These are phyloP conservation scores for Cladophialophora bantiana DNA, from an alignment of 2,329 filamentous ascomycete genomes.

Conservation along the genomic window DNA sequence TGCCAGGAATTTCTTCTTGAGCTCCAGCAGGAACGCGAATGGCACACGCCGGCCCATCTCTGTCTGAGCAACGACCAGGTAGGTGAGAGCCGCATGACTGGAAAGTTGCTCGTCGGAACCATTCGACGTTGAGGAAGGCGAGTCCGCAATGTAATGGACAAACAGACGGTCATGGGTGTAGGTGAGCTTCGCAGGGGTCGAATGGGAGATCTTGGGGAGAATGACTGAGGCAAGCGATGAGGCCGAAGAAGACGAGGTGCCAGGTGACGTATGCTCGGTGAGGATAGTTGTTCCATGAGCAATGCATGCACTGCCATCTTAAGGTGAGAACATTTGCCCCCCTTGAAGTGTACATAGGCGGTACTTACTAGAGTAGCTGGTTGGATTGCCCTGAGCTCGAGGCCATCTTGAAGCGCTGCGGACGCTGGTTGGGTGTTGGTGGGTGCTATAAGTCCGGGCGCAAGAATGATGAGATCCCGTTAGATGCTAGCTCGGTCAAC, in stretches of 20 bases:
- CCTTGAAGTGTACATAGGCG: not conserved
- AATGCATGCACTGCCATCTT: constrained; percentile 77
- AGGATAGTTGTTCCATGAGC: constrained; percentile 93
- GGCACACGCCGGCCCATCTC: constrained; percentile 85
- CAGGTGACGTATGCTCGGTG: constrained; percentile 86
- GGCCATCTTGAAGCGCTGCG: constrained; percentile 62
- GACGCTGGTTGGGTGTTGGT: not conserved
- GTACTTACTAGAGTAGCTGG: constrained; percentile 74
- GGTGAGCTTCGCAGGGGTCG: constrained; percentile 82
- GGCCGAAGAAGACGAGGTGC: constrained; percentile 81
- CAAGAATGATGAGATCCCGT: not conserved
- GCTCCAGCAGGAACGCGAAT: constrained; percentile 89
- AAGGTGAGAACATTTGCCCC: not conserved
- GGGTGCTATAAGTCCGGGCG: not conserved
- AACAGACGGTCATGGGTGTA: constrained; percentile 91
- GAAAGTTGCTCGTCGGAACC: constrained; percentile 38
- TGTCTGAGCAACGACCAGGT: constrained; percentile 84
- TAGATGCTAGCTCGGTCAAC: not conserved
- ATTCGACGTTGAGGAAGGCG: constrained; percentile 69
- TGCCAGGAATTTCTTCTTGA: constrained; percentile 84
- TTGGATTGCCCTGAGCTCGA: constrained; percentile 72
- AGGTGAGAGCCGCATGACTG: constrained; percentile 77
- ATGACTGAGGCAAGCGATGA: constrained; percentile 91
- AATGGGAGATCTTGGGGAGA: constrained; percentile 91
- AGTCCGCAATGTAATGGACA: constrained; percentile 93